Evolutionary conservation across 2,329 filamentous ascomycete genomes (phyloP).

Genomic region (Ramularia endophylla): DNA sequence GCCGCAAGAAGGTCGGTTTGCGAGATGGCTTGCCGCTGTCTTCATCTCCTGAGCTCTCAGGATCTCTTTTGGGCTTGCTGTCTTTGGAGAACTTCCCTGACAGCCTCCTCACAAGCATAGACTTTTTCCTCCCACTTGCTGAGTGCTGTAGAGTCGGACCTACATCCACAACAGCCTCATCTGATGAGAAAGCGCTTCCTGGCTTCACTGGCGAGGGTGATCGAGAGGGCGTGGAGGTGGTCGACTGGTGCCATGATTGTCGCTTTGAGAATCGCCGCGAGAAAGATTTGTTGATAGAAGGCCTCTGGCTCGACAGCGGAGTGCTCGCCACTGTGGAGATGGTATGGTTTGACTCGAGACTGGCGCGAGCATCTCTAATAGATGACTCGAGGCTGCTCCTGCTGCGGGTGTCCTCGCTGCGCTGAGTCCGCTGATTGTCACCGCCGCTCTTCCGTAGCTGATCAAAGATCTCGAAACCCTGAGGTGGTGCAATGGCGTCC

Average conservation of each 20-base stretch:
- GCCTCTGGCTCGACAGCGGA: slow-evolving; percentile 17
- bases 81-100: slow-evolving; percentile 10
- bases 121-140: slow-evolving; percentile 12
- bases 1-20: slow-evolving; percentile 19
- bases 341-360: slow-evolving; percentile 20
- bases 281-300: slow-evolving; percentile 22
- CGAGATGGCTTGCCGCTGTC: slow-evolving; percentile 11
- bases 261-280: slow-evolving; percentile 21
- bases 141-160: slow-evolving; percentile 4
- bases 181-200: slow-evolving; percentile 6
- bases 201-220: slow-evolving; percentile 29
- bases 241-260: slow-evolving; percentile 25
- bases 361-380: slow-evolving; percentile 15
- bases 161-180: slow-evolving; percentile 7
- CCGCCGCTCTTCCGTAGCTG: slow-evolving; percentile 29
- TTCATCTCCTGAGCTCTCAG: slow-evolving; percentile 13
- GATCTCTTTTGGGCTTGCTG: slow-evolving; percentile 10
- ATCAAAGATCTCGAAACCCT: slow-evolving; percentile 28
- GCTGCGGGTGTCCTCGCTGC: slow-evolving; percentile 17
- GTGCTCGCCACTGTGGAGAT: slow-evolving; percentile 20
- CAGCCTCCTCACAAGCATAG: slow-evolving; percentile 8
- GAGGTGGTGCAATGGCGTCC: slow-evolving; percentile 15
- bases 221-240: slow-evolving; percentile 25
- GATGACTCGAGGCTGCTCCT: slow-evolving; percentile 23
- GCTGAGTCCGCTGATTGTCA: slow-evolving; percentile 12